phyloP scores from a whole-genome alignment of 1,139 yeast species.

The Diutina neorugosa region DNA sequence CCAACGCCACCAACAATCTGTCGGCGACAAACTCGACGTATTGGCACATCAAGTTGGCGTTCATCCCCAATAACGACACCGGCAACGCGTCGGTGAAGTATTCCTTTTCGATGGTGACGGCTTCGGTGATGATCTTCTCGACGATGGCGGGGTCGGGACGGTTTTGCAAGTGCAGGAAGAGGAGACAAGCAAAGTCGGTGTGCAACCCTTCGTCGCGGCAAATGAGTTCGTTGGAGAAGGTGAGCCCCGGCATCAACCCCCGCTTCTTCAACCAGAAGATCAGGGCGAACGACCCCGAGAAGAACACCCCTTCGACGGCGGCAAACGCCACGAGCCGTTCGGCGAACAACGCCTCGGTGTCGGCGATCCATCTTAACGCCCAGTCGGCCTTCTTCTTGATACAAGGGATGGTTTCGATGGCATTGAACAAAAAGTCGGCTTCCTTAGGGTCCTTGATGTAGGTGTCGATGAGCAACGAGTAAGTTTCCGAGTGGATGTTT shows the following conservation, averaged over 20 bases:
- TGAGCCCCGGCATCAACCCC: slow-evolving; percentile 96
- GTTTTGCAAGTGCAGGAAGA: slow-evolving; percentile 84
- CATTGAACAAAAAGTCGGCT: slow-evolving; percentile 79
- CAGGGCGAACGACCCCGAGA: slow-evolving; percentile 95
- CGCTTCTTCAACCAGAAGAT: slow-evolving; percentile 97
- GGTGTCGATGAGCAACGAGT: slow-evolving; percentile 85
- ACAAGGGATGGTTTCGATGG: slow-evolving; percentile 88
- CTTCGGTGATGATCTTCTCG: slow-evolving; percentile 82
- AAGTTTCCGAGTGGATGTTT: slow-evolving; percentile 95
- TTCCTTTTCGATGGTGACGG: slow-evolving; percentile 88
- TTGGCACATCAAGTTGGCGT: slow-evolving; percentile 84
- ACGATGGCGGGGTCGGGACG: slow-evolving; percentile 75
- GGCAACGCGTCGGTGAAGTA: slow-evolving; percentile 93
- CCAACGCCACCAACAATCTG: slow-evolving; percentile 78
- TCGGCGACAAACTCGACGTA: slow-evolving; percentile 97
- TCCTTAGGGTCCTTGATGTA: slow-evolving; percentile 93
- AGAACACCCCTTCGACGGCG: slow-evolving; percentile 97
- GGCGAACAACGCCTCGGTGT: slow-evolving; percentile 75
- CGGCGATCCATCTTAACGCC: slow-evolving; percentile 94
- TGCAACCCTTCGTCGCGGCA: slow-evolving; percentile 98
- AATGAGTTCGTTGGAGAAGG: slow-evolving; percentile 92
- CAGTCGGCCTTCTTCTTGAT: slow-evolving; percentile 95
- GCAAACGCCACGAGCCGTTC: slow-evolving; percentile 98
- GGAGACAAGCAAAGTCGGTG: slow-evolving; percentile 94
- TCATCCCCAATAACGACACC: slow-evolving; percentile 86